Percentiles rank a stretch among this genome's conserved stretches.
These are phyloP conservation scores for Talinum fruticosum DNA, from an alignment of 148 eudicot genomes.

Conservation along the genomic window DNA sequence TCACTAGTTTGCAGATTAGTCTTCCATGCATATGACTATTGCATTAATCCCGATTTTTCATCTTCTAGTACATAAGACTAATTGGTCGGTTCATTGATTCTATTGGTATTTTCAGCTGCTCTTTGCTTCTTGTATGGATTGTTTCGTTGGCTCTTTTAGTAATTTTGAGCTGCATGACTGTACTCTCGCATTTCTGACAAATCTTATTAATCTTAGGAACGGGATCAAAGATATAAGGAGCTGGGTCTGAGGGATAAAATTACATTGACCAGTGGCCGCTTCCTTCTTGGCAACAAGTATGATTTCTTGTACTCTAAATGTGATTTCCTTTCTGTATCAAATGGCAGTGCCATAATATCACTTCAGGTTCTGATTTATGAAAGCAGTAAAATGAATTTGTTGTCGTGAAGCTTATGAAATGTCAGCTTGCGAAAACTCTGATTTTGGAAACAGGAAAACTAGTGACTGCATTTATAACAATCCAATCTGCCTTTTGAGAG, in stretches of 20 bases:
- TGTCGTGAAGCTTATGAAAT: background rate
- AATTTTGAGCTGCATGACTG: constrained; percentile 5
- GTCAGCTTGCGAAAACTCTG: background rate
- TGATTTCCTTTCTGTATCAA: background rate
- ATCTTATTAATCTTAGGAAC: constrained; percentile 50
- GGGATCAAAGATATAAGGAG: constrained; percentile 98
- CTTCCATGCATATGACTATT: background rate
- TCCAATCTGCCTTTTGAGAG: background rate
- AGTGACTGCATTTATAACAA: background rate
- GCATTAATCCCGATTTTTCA: background rate
- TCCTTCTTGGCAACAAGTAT: constrained; percentile 98
- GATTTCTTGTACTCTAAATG: constrained; percentile 22
- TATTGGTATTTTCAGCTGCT: background rate
- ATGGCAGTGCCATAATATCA: background rate
- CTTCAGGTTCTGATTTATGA: background rate
- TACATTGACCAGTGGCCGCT: constrained; percentile 94
- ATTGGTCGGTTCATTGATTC: background rate
- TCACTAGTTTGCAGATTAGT: background rate
- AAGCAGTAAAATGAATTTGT: background rate
- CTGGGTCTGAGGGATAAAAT: constrained; percentile 94
- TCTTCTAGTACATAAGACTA: background rate
- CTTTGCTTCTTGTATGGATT: background rate
- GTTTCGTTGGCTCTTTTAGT: background rate
- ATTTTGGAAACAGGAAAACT: background rate
- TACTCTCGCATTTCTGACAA: constrained; percentile 3